Percentiles rank a stretch among this genome's conserved stretches.
These are phyloP conservation scores for Yamadazyma pseudoaaseri DNA, from an alignment of 1,139 yeast species.

Conservation along the genomic window DNA sequence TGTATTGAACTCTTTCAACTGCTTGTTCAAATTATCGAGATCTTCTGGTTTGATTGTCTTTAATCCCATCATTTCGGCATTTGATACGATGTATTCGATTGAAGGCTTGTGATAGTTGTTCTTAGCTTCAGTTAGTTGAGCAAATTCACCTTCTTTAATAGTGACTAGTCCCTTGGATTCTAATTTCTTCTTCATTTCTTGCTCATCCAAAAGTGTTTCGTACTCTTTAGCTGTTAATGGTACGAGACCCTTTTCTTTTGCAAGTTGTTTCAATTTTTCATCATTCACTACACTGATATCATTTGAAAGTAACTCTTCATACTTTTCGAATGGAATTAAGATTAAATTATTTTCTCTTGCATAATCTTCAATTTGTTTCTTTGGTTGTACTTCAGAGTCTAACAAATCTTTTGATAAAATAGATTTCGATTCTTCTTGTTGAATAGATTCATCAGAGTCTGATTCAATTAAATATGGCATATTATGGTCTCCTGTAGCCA, in stretches of 20 bases:
- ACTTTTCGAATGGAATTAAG: constrained; percentile 44
- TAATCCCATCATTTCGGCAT: constrained; percentile 15
- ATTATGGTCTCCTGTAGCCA: constrained; percentile 16
- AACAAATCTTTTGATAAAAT: constrained; percentile 24
- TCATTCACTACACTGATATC: constrained; percentile 22
- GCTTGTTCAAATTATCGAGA: constrained; percentile 4
- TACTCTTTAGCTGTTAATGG: constrained; percentile 27
- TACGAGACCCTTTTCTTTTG: constrained; percentile 27
- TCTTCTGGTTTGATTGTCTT: constrained; percentile 6
- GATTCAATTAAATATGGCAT: constrained; percentile 32
- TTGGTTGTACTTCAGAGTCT: constrained; percentile 13
- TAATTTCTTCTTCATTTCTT: constrained; percentile 33
- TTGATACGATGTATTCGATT: constrained; percentile 17
- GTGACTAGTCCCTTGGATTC: constrained; percentile 34
- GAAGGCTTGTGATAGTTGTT: constrained; percentile 17
- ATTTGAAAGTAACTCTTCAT: constrained; percentile 30
- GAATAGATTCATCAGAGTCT: constrained; percentile 40
- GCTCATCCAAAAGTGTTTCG: constrained; percentile 28
- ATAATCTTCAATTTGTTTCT: constrained; percentile 36
- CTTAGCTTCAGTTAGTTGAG: constrained; percentile 15
- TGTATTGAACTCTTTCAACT: constrained; percentile 9
- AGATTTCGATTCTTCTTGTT: constrained; percentile 14
- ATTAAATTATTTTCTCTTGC: constrained; percentile 48
- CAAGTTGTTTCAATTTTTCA: constrained; percentile 22
- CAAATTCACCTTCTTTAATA: constrained; percentile 24